Evolutionary conservation across 768 basidiomycete species (phyloP), one percentile per base, ranked within the genome.

Genomic region (Pulveroboletus sp.): DNA sequence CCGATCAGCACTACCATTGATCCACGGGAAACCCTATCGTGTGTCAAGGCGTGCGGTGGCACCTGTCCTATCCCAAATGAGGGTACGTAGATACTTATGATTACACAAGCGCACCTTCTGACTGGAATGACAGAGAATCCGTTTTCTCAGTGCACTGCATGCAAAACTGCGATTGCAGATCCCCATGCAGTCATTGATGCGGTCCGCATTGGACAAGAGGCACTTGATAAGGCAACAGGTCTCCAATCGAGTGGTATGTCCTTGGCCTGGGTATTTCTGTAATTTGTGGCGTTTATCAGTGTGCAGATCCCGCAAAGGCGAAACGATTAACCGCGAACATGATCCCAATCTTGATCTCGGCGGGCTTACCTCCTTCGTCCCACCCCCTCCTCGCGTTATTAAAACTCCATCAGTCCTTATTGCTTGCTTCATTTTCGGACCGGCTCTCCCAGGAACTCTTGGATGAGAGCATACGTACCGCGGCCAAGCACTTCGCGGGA

Each of bases 331-430:
- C 85, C 0, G 76, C 76, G 0, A 81, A 86, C 38, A 74, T 89
- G 16, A 74, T 88, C 38, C 80, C 82, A 0, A 77, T 87, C 37
- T 71, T 93, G 20, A 65, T 68, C 1, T 80, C 82, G 1, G 77
- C 76, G 1, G 77, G 78, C 1, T 60, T 89, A 8, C 75, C 84
- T 0, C 78, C 84, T 0, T 79, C 85, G 0, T 76, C 83, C 0
- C 83, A 95, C 58, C 94, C 93, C 1, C 78, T 91, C 13, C 79
- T 92, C 12, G 84, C 82, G 0, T 71, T 94, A 4, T 71, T 78
- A 3, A 82, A 87, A n/a, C 78, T 92, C 13, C 80, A 85, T 53
- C 78, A 82, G 40, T 77, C 82, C 10, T 77, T 93, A 22, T 77
- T 87, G 19, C 76, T 90, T 32, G 63, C 75, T 2, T 69, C 76